Evolutionary conservation across 2,329 filamentous ascomycete species (phyloP).

Genomic region (Xylaria sp.): DNA sequence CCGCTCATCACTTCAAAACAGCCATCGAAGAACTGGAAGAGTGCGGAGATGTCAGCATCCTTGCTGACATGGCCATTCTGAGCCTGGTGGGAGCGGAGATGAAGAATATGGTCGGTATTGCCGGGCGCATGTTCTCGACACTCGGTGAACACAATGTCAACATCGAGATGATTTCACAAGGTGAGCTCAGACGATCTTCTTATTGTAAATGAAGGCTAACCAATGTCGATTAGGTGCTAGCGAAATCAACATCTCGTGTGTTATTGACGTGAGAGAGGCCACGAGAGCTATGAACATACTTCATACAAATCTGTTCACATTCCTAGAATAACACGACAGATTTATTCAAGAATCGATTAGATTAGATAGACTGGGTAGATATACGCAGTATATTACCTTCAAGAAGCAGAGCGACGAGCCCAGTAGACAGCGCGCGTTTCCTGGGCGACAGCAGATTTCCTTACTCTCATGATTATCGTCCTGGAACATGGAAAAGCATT

Average conservation of each 20-base stretch:
- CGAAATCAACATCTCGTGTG: conserved; percentile 98
- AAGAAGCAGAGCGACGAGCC: too few relatives aligned
- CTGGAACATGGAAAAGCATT: too few relatives aligned
- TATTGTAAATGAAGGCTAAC: background rate
- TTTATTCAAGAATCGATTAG: background rate
- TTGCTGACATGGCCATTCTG: conserved; percentile 90
- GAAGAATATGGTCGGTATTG: conserved; percentile 95
- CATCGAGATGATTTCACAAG: conserved; percentile 99
- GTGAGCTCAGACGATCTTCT: conserved; percentile 44
- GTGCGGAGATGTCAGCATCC: conserved; percentile 84
- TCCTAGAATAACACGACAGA: conserved; percentile 59
- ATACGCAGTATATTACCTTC: too few relatives aligned
- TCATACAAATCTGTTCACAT: conserved; percentile 95
- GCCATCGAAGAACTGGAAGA: conserved; percentile 68
- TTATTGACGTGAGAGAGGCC: conserved; percentile 86
- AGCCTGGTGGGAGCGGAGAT: conserved; percentile 92
- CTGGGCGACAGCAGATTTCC: too few relatives aligned
- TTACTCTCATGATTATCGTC: too few relatives aligned
- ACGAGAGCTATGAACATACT: conserved; percentile 92
- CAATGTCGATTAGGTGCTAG: conserved; percentile 63
- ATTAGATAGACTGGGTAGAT: background rate
- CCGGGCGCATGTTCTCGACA: conserved; percentile 90
- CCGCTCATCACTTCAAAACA: conserved; percentile 57
- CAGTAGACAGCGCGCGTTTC: too few relatives aligned
- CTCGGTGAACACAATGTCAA: conserved; percentile 92